These are phyloP conservation scores for Inga leiocalycina DNA, from an alignment of 306 rosid species.

Conservation along the genomic window DNA sequence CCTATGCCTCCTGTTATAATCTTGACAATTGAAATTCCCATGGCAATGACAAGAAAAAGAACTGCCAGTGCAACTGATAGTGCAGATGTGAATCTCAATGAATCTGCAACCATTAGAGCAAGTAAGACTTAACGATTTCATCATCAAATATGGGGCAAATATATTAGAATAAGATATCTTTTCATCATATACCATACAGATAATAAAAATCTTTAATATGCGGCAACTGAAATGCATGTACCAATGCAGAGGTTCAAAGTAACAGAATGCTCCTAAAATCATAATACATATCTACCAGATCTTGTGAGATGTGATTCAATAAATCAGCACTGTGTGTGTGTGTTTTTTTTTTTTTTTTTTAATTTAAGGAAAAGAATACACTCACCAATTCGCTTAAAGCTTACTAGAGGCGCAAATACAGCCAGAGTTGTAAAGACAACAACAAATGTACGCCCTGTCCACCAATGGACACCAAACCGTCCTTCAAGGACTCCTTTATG, in stretches of 20 bases:
- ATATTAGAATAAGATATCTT: background rate
- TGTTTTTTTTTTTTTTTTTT: too few species aligned
- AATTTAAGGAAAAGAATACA: constrained; percentile 22
- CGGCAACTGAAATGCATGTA: constrained; percentile 1
- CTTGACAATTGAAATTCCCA: constrained; percentile 79
- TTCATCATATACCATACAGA: constrained; percentile 19
- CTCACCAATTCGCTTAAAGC: constrained; percentile 86
- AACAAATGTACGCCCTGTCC: constrained; percentile 70
- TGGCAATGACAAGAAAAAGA: constrained; percentile 78
- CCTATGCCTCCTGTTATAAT: constrained; percentile 64
- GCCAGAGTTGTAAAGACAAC: constrained; percentile 59
- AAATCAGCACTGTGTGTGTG: background rate
- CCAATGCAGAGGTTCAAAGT: background rate
- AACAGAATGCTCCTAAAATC: background rate
- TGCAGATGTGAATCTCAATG: constrained; percentile 85
- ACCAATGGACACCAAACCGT: constrained; percentile 90
- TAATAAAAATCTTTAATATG: constrained; percentile 5
- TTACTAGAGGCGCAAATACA: constrained; percentile 71
- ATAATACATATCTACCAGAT: background rate
- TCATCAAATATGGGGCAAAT: background rate
- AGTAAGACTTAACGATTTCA: background rate
- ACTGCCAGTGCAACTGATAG: constrained; percentile 82
- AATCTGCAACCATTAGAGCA: constrained; percentile 67
- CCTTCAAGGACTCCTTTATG: constrained; percentile 85
- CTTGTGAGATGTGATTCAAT: background rate